Evolutionary conservation across 169 alveolate genomes (phyloP).

Genomic region (Fabrea salina): DNA sequence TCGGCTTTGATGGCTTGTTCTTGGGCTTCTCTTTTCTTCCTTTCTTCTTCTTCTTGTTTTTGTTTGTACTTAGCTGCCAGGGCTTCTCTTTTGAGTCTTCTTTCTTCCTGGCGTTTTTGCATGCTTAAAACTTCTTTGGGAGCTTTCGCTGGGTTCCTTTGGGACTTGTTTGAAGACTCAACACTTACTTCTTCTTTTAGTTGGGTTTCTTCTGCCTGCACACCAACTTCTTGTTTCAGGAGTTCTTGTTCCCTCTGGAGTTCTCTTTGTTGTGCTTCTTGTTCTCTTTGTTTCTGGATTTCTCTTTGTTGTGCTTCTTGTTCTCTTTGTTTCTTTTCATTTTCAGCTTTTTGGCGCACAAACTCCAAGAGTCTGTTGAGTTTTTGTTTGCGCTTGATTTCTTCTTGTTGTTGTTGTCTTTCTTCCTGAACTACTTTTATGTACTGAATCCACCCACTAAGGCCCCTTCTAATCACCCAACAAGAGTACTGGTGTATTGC

Average conservation of each 20-base stretch:
- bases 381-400: not conserved
- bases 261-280: not conserved
- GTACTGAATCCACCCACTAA: not conserved
- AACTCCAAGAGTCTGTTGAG: conserved; percentile 2
- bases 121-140: not conserved
- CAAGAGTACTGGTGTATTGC: not conserved
- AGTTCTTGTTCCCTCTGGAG: not conserved
- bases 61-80: conserved; percentile 6
- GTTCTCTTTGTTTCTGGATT: not conserved
- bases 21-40: not conserved
- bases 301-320: not conserved
- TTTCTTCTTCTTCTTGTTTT: conserved; percentile 6
- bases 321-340: not conserved
- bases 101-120: conserved; percentile 19
- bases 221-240: not conserved
- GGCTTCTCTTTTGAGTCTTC: not conserved
- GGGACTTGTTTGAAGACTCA: not conserved
- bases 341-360: conserved; percentile 12
- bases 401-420: conserved; percentile 6
- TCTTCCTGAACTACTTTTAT: not conserved
- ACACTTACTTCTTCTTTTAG: not conserved
- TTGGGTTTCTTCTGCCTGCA: not conserved
- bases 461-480: not conserved
- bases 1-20: conserved; percentile 1
- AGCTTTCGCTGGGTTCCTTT: not conserved